Conservation (phyloP, 495 filamentous ascomycete genomes). For the Talaromyces ruber region DNA sequence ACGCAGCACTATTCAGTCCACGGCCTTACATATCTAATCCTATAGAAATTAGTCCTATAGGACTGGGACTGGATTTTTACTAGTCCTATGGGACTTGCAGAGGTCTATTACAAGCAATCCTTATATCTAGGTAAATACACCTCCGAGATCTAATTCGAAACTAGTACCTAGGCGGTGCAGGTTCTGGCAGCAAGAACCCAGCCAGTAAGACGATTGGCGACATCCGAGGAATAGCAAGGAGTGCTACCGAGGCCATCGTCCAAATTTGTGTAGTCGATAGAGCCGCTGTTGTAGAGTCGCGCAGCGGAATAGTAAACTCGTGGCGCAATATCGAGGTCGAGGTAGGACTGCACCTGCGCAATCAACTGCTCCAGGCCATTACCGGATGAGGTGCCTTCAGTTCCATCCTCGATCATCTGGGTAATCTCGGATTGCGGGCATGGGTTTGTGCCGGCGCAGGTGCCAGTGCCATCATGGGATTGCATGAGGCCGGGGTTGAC, state of each 20-base stretch:
- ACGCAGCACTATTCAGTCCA: no score
- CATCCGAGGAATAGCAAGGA: constrained; percentile 46
- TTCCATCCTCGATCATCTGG: constrained; percentile 43
- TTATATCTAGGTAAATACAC: no score
- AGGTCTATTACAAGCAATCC: no score
- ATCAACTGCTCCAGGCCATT: constrained; percentile 32
- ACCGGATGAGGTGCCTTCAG: constrained; percentile 20
- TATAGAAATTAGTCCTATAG: no score
- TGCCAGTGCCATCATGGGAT: constrained; percentile 35
- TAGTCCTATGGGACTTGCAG: no score
- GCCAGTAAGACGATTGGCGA: constrained; percentile 42
- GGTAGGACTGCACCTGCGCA: constrained; percentile 7
- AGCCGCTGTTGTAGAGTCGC: constrained; percentile 51
- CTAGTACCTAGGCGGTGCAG: no score
- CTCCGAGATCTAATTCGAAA: no score
- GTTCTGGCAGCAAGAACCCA: no score
- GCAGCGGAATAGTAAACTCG: constrained; percentile 41
- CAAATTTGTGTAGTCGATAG: constrained; percentile 36
- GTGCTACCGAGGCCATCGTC: constrained; percentile 37
- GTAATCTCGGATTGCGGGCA: constrained; percentile 21
- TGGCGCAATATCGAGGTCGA: constrained; percentile 9
- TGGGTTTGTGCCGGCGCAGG: constrained; percentile 27
- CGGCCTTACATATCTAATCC: no score
- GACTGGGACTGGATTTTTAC: no score
- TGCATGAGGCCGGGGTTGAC: constrained; percentile 50